Percentiles rank a stretch among this genome's conserved stretches.
These are phyloP conservation scores for Fusarium citri DNA, from an alignment of 2,329 filamentous ascomycete genomes.

Conservation along the genomic window DNA sequence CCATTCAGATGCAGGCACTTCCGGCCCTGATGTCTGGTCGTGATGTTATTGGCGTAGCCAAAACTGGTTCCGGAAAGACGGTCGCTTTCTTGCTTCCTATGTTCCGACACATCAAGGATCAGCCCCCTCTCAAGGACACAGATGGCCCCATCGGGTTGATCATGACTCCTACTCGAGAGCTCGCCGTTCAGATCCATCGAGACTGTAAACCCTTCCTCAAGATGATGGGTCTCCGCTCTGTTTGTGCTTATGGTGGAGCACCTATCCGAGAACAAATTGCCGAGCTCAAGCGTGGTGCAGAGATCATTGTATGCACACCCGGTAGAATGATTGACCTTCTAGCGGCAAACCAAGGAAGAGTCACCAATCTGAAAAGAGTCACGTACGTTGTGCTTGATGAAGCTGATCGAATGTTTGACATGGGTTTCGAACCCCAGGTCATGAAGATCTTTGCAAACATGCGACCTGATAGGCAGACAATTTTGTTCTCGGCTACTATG, in stretches of 20 bases:
- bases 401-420: conserved; percentile 99
- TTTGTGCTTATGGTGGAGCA: conserved; percentile 93
- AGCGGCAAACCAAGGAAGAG: conserved; percentile 91
- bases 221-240: conserved; percentile 83
- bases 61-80: conserved; percentile 98
- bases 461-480: conserved; percentile 90
- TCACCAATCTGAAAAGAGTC: conserved; percentile 89
- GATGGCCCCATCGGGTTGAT: conserved; percentile 91
- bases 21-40: conserved; percentile 95
- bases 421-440: conserved; percentile 98
- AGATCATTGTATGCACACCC: conserved; percentile 95
- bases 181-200: conserved; percentile 92
- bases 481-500: conserved; percentile 97
- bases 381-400: conserved; percentile 97
- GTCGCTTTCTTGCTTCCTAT: conserved; percentile 95
- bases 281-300: conserved; percentile 92
- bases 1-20: conserved; percentile 95
- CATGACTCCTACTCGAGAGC: conserved; percentile 92
- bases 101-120: conserved; percentile 98
- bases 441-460: conserved; percentile 96
- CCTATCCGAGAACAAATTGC: conserved; percentile 98
- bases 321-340: conserved; percentile 96
- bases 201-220: conserved; percentile 97
- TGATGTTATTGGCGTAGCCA: conserved; percentile 95
- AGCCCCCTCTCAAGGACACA: conserved; percentile 80